Percentiles rank a stretch among this genome's conserved stretches.
phyloP scores from a whole-genome alignment of 2,329 filamentous ascomycete genomes.

The Colletotrichum sp. region DNA sequence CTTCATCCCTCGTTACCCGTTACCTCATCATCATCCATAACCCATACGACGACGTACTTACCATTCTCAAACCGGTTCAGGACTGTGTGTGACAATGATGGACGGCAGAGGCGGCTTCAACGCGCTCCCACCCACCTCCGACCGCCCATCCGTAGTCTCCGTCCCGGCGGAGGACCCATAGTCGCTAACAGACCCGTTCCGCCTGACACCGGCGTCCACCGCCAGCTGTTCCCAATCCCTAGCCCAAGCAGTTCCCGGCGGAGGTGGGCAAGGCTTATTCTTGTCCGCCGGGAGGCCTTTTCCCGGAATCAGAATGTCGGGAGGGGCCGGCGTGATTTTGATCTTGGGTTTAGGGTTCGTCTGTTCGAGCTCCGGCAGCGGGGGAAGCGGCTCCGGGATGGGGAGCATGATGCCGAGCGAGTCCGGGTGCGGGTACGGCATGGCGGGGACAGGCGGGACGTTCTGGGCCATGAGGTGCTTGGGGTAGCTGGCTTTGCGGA shows the following conservation, averaged over 20 bases:
- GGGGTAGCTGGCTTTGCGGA: conserved; percentile 13
- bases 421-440: conserved; percentile 17
- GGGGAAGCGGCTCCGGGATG: conserved; percentile 15
- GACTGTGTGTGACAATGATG: conserved; percentile 19
- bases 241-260: conserved; percentile 23
- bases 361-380: conserved; percentile 11
- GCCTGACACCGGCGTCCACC: conserved; percentile 15
- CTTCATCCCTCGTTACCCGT: neutral
- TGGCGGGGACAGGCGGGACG: neutral
- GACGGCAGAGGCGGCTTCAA: conserved; percentile 16
- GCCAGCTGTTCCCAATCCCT: conserved; percentile 22
- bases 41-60: neutral
- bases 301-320: conserved; percentile 17
- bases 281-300: neutral
- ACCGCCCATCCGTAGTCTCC: neutral
- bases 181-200: conserved; percentile 18
- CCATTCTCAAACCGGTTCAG: neutral
- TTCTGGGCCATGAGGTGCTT: neutral
- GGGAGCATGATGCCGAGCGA: conserved; percentile 16
- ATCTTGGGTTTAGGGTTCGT: neutral
- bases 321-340: conserved; percentile 6
- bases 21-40: neutral
- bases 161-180: conserved; percentile 4
- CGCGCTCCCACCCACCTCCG: neutral
- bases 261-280: conserved; percentile 15